Evolutionary conservation across 306 rosid species (phyloP).

Genomic region (Acmispon strigosus): DNA sequence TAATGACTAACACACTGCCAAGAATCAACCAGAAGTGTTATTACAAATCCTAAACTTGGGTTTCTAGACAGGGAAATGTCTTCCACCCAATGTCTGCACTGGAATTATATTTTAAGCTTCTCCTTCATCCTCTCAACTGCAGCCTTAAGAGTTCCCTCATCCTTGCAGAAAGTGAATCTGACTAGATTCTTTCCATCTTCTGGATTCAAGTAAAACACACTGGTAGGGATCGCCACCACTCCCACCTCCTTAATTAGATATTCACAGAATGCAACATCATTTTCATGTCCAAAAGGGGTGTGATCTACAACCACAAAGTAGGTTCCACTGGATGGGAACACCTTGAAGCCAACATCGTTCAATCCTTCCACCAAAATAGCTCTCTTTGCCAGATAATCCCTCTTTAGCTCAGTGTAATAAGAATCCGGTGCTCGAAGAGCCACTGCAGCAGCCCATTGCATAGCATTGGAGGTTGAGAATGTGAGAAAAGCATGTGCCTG

Average conservation of each 20-base stretch:
- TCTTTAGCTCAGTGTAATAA: slow-evolving; percentile 62
- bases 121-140: slow-evolving; percentile 90
- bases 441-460: slow-evolving; percentile 81
- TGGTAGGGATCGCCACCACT: slow-evolving; percentile 91
- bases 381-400: slow-evolving; percentile 71
- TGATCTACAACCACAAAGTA: slow-evolving; percentile 92
- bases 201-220: slow-evolving; percentile 86
- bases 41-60: background rate
- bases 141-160: slow-evolving; percentile 72
- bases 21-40: background rate
- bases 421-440: slow-evolving; percentile 94
- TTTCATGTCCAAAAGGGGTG: slow-evolving; percentile 80
- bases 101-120: slow-evolving; percentile 58
- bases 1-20: background rate
- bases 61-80: slow-evolving; percentile 43
- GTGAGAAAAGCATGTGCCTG: slow-evolving; percentile 71
- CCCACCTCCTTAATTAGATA: slow-evolving; percentile 89
- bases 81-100: slow-evolving; percentile 28
- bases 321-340: slow-evolving; percentile 82
- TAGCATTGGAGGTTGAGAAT: slow-evolving; percentile 71
- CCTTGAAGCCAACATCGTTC: slow-evolving; percentile 76
- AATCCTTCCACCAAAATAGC: slow-evolving; percentile 79
- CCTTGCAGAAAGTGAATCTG: slow-evolving; percentile 90
- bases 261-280: slow-evolving; percentile 80
- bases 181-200: slow-evolving; percentile 92